These are phyloP conservation scores for Viola odorata DNA, from an alignment of 345 rosid species.

Conservation along the genomic window DNA sequence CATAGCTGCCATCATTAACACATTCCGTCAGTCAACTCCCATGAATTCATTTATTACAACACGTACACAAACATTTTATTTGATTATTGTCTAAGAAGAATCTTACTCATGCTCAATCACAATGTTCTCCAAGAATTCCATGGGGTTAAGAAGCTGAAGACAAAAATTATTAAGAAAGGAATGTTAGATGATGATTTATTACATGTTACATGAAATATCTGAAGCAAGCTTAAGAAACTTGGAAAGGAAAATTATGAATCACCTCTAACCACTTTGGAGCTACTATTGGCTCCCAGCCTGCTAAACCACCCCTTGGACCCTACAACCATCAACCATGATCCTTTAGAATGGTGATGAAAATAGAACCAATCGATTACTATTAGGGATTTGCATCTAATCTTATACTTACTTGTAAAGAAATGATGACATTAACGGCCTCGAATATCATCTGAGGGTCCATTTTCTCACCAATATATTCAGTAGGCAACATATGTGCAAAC, in stretches of 20 bases:
- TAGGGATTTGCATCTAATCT: not conserved
- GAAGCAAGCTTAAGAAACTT: not conserved
- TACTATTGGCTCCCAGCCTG: conserved; percentile 60
- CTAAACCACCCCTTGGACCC: conserved; percentile 50
- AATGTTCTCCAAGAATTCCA: conserved; percentile 46
- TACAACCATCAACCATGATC: conserved; percentile 5
- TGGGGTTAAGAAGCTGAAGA: conserved; percentile 49
- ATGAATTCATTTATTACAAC: too few relatives aligned
- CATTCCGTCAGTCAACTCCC: too few relatives aligned
- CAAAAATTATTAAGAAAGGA: not conserved
- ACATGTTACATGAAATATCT: not conserved
- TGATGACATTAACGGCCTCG: conserved; percentile 49
- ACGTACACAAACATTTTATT: too few relatives aligned
- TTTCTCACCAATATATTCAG: conserved; percentile 43
- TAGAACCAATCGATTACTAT: not conserved
- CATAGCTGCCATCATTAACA: conserved; percentile 14
- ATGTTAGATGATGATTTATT: not conserved
- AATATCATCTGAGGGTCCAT: conserved; percentile 35
- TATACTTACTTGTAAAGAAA: conserved; percentile 40
- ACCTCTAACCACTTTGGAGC: conserved; percentile 53
- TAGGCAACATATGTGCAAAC: conserved; percentile 5
- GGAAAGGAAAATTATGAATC: not conserved
- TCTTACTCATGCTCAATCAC: conserved; percentile 37
- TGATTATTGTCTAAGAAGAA: too few relatives aligned
- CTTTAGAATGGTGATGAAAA: not conserved